These are phyloP conservation scores for Penicillium sp. DNA, from an alignment of 2,329 filamentous ascomycete genomes.

Conservation along the genomic window DNA sequence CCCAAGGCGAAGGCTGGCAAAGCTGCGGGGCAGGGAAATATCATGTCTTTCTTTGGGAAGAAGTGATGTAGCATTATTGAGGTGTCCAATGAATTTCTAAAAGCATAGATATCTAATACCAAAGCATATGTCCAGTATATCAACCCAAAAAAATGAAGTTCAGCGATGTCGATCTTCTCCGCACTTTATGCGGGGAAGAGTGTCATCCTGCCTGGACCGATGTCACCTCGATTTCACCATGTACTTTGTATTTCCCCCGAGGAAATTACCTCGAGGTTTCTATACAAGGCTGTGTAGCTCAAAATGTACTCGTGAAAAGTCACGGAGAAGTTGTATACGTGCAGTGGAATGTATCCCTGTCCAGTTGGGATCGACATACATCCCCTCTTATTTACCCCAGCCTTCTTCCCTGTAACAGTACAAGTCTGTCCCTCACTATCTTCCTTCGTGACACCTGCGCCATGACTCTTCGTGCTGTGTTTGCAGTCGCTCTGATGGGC, in stretches of 20 bases:
- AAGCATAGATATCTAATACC: background rate
- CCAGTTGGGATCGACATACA: conserved; percentile 20
- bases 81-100: background rate
- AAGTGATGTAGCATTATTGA: conserved; percentile 51
- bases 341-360: conserved; percentile 22
- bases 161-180: conserved; percentile 21
- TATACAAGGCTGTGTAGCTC: background rate
- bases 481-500: conserved; percentile 17
- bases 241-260: conserved; percentile 14
- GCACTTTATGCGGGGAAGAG: conserved; percentile 22
- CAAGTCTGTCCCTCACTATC: background rate
- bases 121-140: background rate
- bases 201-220: conserved; percentile 15
- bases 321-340: background rate
- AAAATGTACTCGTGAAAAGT: background rate
- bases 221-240: conserved; percentile 21
- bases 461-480: conserved; percentile 17
- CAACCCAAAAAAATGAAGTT: background rate
- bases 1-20: conserved; percentile 61
- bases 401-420: background rate
- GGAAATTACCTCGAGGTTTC: background rate
- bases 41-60: conserved; percentile 91
- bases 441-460: background rate
- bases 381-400: conserved; percentile 22
- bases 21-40: conserved; percentile 62